phyloP scores from a whole-genome alignment of 2,329 filamentous ascomycete species.

The Aspergillus fructus region DNA sequence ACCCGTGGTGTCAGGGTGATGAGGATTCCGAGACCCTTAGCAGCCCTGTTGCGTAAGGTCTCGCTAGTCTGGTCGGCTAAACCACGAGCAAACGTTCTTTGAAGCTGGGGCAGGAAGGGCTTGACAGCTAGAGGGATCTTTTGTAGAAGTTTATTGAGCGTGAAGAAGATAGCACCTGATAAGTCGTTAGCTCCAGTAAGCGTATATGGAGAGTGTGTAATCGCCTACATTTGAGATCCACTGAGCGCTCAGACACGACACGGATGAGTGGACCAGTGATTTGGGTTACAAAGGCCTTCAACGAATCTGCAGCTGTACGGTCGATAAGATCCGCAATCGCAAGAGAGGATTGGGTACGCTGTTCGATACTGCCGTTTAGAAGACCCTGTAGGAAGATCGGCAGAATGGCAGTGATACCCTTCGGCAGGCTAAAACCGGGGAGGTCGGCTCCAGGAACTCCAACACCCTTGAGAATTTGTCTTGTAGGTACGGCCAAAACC shows the following conservation, averaged over 20 bases:
- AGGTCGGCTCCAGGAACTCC: slow-evolving; percentile 83
- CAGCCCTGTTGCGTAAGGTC: slow-evolving; percentile 78
- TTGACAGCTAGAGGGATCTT: slow-evolving; percentile 96
- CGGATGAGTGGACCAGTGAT: slow-evolving; percentile 97
- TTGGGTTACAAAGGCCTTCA: slow-evolving; percentile 94
- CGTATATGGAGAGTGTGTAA: not conserved
- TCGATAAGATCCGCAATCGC: slow-evolving; percentile 96
- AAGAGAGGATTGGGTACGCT: slow-evolving; percentile 85
- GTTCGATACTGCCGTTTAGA: slow-evolving; percentile 92
- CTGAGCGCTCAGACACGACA: slow-evolving; percentile 93
- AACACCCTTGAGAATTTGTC: slow-evolving; percentile 82
- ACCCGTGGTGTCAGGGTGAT: slow-evolving; percentile 95
- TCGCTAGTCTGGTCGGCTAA: slow-evolving; percentile 92
- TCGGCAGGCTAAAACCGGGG: slow-evolving; percentile 84
- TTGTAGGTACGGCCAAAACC: slow-evolving; percentile 78
- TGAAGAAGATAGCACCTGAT: slow-evolving; percentile 79
- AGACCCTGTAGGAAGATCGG: slow-evolving; percentile 97
- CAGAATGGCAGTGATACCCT: slow-evolving; percentile 93
- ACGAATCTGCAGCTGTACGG: slow-evolving; percentile 78
- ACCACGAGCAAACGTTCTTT: slow-evolving; percentile 94
- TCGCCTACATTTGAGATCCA: slow-evolving; percentile 73
- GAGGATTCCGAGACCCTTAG: slow-evolving; percentile 88
- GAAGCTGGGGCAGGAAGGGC: slow-evolving; percentile 93
- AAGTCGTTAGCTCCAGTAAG: slow-evolving; percentile 19
- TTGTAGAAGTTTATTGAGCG: slow-evolving; percentile 90